phyloP scores from a whole-genome alignment of 768 basidiomycete species.

The Tulasnella calospora region DNA sequence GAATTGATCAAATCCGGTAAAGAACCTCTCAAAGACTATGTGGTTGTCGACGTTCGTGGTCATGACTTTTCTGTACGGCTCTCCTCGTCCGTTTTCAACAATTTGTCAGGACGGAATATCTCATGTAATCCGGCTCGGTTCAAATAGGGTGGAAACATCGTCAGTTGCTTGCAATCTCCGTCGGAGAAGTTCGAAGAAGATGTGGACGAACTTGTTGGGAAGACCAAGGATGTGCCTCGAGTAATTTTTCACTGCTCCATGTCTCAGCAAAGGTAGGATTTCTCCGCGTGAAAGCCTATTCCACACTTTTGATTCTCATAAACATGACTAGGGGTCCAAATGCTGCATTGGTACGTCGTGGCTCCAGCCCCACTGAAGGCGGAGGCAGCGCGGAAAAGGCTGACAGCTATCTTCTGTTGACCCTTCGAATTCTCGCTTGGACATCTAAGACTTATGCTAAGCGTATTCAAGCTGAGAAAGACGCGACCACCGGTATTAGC shows the following conservation, averaged over 20 bases:
- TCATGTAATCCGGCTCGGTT: background rate
- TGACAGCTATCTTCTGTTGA: no score
- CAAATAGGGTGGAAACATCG: slow-evolving; percentile 65
- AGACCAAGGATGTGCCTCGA: slow-evolving; percentile 55
- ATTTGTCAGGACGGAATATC: background rate
- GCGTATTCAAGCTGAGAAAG: slow-evolving; percentile 39
- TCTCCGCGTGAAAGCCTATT: background rate
- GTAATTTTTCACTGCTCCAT: slow-evolving; percentile 76
- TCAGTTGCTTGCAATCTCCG: slow-evolving; percentile 56
- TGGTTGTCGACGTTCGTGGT: slow-evolving; percentile 82
- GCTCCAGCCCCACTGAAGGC: background rate
- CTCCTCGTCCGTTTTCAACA: background rate
- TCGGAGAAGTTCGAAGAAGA: slow-evolving; percentile 53
- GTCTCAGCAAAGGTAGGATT: slow-evolving; percentile 67
- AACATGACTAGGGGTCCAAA: slow-evolving; percentile 57
- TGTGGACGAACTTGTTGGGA: slow-evolving; percentile 55
- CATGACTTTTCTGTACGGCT: slow-evolving; percentile 51
- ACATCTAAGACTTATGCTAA: slow-evolving; percentile 54
- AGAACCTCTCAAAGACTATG: slow-evolving; percentile 57
- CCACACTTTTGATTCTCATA: slow-evolving; percentile 12
- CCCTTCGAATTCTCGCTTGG: no score
- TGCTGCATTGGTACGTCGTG: slow-evolving; percentile 58
- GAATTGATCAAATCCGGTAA: slow-evolving; percentile 62
- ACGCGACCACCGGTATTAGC: slow-evolving; percentile 40
- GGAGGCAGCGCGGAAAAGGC: no score